Base-by-base conservation (phyloP, 768 basidiomycete genomes). In the Hericium rajendrae region DNA sequence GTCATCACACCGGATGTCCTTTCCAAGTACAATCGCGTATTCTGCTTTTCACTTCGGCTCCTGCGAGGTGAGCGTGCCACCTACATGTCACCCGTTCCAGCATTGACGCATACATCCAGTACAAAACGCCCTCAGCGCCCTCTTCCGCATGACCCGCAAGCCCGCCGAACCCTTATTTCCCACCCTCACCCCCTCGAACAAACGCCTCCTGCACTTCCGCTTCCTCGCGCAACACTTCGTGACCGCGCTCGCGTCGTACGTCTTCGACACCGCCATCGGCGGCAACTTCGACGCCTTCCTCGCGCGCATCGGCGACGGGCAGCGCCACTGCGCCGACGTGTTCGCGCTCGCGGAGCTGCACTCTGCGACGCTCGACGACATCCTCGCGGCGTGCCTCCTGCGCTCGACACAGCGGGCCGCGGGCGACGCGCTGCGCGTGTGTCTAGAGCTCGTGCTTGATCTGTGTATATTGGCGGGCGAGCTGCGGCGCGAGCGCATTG, bases 11-110 rank as follows among this genome's bases (percentile, higher is more conserved):
- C 80, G 1, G 75, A 80, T 4, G 78, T 88, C 37, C 69, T 94
- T n/a, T 84, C 80, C 5, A 94, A 94, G 67, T 94, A 94, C 66
- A 89, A 93, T 61, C 76, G 88, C 41, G 74, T 94, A 59, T 92
- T 93, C 68, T 78, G 86, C 0, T 84, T 93, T 64, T 78, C 92
- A 50, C 72, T 95, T 38, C 79, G 91, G 32, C 72, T 94, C 41
- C 76, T 85, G 64, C 78, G 93, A 78, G 91, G 92, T 86, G 62
- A 24, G 75, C 69, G 22, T 32, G 24, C 28, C 28, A 32, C 5
- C 28, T 4, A 13, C 49, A 12, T 13, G 37, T 20, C 28, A 0
- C 16, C 4, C 16, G 38, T 22, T 57, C 11, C 22, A 32, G 28
- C 28, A 20, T 13, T 50, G 24, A 50, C 49, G 20, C 16, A 40